A percentile compares a stretch with the other conserved stretches of the same genome.
These are phyloP conservation scores for Ophiostoma pallidulum DNA, from an alignment of 2,329 filamentous ascomycete genomes.

Conservation along the genomic window DNA sequence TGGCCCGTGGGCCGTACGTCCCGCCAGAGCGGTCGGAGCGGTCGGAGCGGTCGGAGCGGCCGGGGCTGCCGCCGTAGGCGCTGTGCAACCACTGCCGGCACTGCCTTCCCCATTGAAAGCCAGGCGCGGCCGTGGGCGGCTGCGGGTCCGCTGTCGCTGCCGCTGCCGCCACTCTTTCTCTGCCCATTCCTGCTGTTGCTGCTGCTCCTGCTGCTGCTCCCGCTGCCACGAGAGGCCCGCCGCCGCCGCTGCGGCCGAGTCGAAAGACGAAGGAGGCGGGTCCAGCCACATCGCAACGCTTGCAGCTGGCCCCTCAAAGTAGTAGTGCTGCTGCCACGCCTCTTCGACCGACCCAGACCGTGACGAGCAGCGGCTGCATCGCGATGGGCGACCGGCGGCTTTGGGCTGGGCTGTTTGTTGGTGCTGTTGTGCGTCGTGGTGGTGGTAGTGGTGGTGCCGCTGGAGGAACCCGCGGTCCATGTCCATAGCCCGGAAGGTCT, in stretches of 20 bases:
- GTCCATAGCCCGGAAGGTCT: background rate
- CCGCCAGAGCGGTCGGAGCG: too few relatives aligned
- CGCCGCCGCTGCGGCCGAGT: background rate
- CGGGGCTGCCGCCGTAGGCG: too few relatives aligned
- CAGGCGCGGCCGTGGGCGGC: slow-evolving; percentile 4
- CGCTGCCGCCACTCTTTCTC: slow-evolving; percentile 1
- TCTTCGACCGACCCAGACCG: slow-evolving; percentile 6
- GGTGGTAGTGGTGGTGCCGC: background rate
- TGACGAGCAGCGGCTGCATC: slow-evolving; percentile 4
- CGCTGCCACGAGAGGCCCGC: too few relatives aligned
- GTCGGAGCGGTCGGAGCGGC: too few relatives aligned
- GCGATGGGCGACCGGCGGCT: too few relatives aligned
- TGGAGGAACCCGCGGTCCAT: slow-evolving; percentile 1
- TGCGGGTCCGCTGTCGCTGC: slow-evolving; percentile 7
- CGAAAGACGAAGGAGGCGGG: background rate
- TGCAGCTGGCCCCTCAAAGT: too few relatives aligned
- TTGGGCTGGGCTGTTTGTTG: too few relatives aligned
- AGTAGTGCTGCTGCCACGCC: background rate
- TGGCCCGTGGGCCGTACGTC: background rate
- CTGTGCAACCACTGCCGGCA: background rate
- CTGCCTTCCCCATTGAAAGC: background rate
- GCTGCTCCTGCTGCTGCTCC: too few relatives aligned
- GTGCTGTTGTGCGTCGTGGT: background rate
- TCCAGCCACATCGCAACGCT: too few relatives aligned
- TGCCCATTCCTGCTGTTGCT: too few relatives aligned